Conservation (phyloP, 2,329 filamentous ascomycete species). For the Hysterium pulicare region DNA sequence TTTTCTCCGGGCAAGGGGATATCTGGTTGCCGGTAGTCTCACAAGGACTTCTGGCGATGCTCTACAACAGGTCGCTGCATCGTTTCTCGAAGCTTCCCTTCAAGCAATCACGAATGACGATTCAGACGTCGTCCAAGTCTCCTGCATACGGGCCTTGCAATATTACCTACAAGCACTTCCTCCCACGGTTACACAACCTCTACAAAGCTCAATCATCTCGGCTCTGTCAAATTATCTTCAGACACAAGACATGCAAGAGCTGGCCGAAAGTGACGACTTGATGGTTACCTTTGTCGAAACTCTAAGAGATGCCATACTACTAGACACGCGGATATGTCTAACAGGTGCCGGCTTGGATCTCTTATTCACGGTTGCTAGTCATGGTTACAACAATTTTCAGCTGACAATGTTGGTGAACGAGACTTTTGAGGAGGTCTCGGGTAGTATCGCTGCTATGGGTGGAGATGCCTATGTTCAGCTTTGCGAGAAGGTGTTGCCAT, state of each 20-base stretch:
- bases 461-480: conserved; percentile 70
- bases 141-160: conserved; percentile 84
- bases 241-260: conserved; percentile 74
- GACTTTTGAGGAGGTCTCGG: conserved; percentile 84
- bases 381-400: conserved; percentile 87
- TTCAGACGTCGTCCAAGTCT: conserved; percentile 86
- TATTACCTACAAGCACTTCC: conserved; percentile 58
- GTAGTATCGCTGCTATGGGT: conserved; percentile 61
- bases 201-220: conserved; percentile 60
- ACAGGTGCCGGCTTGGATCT: conserved; percentile 74
- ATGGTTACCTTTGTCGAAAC: conserved; percentile 87
- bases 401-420: conserved; percentile 84
- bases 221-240: conserved; percentile 71
- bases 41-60: conserved; percentile 63
- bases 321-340: conserved; percentile 73
- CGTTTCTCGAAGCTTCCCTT: conserved; percentile 69
- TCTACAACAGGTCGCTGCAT: conserved; percentile 54
- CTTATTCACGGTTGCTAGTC: conserved; percentile 83
- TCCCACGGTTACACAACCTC: conserved; percentile 47
- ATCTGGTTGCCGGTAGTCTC: conserved; percentile 77
- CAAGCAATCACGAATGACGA: conserved; percentile 71
- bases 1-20: conserved; percentile 81
- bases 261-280: conserved; percentile 86
- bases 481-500: conserved; percentile 82
- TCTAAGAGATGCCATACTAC: conserved; percentile 74